Conservation (phyloP, 306 rosid genomes). For the Quercus mongolica region DNA sequence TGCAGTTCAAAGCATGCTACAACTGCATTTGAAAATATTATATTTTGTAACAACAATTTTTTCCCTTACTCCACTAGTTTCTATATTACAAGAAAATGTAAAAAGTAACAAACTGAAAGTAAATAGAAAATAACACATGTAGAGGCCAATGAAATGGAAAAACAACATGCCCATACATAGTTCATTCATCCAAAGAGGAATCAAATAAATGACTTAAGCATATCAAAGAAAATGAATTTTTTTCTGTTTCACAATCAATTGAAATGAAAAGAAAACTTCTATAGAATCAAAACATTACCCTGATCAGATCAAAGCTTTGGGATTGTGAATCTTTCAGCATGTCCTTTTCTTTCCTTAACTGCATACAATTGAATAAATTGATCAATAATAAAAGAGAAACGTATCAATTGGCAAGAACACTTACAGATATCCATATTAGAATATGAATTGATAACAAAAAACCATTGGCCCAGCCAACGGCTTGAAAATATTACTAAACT, state of each 20-base stretch:
- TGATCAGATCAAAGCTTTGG: slow-evolving; percentile 48
- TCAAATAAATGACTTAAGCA: not conserved
- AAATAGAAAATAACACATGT: not conserved
- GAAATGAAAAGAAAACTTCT: slow-evolving; percentile 1
- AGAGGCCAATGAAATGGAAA: not conserved
- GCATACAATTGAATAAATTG: slow-evolving; percentile 26
- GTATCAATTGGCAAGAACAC: not conserved
- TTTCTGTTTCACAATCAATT: not conserved
- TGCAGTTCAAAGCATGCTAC: not conserved
- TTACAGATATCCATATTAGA: not conserved
- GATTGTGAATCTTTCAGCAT: slow-evolving; percentile 53
- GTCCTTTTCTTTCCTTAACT: slow-evolving; percentile 65
- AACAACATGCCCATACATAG: not conserved
- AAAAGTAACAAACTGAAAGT: not conserved
- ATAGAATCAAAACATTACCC: slow-evolving; percentile 33
- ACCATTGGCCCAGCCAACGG: not conserved
- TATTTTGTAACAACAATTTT: not conserved
- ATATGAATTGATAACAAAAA: not conserved
- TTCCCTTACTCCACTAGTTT: not conserved
- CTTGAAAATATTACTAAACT: not conserved
- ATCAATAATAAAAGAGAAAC: not conserved
- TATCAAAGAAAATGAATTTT: not conserved
- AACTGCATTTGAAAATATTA: not conserved
- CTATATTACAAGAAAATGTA: not conserved
- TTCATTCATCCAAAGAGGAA: not conserved